These are phyloP conservation scores for Exobasidium rhododendri DNA, from an alignment of 1,284 basidiomycete species.

Conservation along the genomic window DNA sequence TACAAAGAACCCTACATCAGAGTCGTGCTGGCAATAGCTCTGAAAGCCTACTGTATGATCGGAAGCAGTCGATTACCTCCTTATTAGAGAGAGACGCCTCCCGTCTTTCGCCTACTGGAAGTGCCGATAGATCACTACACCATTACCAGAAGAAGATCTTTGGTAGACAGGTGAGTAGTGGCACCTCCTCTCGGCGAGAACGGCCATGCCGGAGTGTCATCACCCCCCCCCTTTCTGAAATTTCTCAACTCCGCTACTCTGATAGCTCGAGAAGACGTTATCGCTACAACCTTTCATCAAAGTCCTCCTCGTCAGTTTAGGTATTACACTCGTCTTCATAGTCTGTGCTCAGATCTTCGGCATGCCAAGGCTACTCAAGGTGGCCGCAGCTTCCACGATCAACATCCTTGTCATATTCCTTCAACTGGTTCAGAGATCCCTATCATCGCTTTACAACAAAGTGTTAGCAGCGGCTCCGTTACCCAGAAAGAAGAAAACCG, in stretches of 20 bases:
- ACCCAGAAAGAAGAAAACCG: background rate
- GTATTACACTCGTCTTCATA: background rate
- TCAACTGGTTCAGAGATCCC: background rate
- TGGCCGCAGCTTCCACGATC: background rate
- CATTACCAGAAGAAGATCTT: background rate
- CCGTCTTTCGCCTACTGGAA: background rate
- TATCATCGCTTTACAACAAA: background rate
- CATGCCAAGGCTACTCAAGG: background rate
- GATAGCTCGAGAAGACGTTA: background rate
- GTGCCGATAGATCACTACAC: background rate
- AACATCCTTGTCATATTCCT: background rate
- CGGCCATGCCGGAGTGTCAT: no score
- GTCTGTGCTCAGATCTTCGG: background rate
- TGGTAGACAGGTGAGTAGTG: background rate
- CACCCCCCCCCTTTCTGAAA: no score
- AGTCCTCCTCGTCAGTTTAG: background rate
- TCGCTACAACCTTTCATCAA: background rate
- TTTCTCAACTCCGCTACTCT: no score
- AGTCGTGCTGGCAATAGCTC: background rate
- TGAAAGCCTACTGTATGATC: background rate
- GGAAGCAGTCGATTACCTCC: background rate
- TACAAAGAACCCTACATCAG: background rate
- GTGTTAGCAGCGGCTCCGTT: background rate
- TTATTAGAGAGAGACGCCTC: background rate
- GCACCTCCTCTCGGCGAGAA: no score